Evolutionary conservation across 305 asterid species (phyloP).

Genomic region (Fraxinus latifolia): DNA sequence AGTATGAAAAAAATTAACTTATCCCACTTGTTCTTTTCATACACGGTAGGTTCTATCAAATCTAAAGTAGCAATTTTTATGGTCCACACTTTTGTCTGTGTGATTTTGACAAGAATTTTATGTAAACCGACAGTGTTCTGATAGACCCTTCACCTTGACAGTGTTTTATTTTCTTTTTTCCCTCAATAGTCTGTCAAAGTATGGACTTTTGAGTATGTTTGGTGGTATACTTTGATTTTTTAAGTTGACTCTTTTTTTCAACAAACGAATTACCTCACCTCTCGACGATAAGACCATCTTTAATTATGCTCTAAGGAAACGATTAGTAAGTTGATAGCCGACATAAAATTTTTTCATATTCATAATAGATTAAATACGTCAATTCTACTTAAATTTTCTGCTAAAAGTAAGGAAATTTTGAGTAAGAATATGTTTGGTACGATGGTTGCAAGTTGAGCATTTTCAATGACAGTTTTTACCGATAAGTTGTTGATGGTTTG

Average conservation of each 20-base stretch:
- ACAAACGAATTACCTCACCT: neutral
- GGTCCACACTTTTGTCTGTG: conserved; percentile 5
- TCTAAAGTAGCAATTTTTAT: conserved; percentile 21
- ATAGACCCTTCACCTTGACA: neutral
- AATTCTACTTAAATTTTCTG: neutral
- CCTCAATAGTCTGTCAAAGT: neutral
- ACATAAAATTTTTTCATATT: neutral
- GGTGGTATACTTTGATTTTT: neutral
- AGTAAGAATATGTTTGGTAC: neutral
- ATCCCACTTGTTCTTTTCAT: conserved; percentile 15
- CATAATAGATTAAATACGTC: neutral
- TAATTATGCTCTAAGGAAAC: neutral
- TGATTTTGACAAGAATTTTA: conserved; percentile 12
- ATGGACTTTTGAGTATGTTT: neutral
- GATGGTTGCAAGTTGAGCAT: neutral
- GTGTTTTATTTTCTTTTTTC: neutral
- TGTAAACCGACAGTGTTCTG: conserved; percentile 2
- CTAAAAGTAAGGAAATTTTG: neutral
- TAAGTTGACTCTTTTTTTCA: neutral
- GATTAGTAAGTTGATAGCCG: neutral
- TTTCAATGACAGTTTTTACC: neutral
- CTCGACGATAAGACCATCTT: neutral
- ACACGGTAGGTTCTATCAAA: conserved; percentile 8
- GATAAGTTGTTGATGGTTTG: neutral
- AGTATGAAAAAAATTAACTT: conserved; percentile 20